phyloP scores from a whole-genome alignment of 2,329 filamentous ascomycete species.

The Aspergillus brunneoviolaceus region DNA sequence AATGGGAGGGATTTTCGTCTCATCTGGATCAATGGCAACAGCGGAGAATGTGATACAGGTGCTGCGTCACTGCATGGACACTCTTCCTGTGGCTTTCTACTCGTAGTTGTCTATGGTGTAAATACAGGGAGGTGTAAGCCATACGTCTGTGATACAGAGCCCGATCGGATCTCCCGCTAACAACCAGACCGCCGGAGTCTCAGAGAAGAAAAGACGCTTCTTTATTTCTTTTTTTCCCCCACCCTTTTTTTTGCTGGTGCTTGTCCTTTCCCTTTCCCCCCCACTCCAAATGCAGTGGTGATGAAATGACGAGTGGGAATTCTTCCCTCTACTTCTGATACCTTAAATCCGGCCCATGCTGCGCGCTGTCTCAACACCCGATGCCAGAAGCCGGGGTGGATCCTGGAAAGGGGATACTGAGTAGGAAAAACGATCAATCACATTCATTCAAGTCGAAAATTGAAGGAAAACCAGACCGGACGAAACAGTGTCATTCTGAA shows the following conservation, averaged over 20 bases:
- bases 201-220: neutral
- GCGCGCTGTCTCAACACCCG: neutral
- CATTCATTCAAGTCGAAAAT: neutral
- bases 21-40: neutral
- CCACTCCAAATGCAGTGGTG: conserved; percentile 2
- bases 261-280: conserved; percentile 12
- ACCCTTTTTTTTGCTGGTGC: conserved; percentile 12
- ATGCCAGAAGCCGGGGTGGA: neutral
- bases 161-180: conserved; percentile 28
- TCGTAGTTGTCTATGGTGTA: too few relatives aligned
- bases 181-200: conserved; percentile 30
- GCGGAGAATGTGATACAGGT: neutral
- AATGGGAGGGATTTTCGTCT: too few relatives aligned
- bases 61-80: neutral
- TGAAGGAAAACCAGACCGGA: too few relatives aligned
- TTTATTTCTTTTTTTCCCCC: conserved; percentile 13
- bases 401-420: neutral
- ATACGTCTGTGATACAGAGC: conserved; percentile 4
- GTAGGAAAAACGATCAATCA: neutral
- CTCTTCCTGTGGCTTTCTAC: neutral
- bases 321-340: neutral
- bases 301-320: neutral
- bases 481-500: too few relatives aligned
- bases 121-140: neutral
- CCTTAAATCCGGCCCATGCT: neutral